A percentile compares a stretch with the other conserved stretches of the same genome.
Conservation (phyloP, 768 basidiomycete species). For the Kwoniella dejecticola region DNA sequence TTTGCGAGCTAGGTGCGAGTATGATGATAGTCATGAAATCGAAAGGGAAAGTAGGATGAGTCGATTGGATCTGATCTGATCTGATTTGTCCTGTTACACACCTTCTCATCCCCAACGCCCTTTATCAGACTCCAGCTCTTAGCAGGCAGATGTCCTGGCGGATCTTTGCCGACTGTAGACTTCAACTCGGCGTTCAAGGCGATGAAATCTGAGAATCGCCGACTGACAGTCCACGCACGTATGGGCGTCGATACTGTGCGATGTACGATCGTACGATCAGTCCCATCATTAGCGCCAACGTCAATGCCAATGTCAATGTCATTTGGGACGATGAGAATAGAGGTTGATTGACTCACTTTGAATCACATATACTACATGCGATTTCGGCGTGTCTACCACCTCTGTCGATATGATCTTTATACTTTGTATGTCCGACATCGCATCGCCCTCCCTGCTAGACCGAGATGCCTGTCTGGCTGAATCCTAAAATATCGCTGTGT, state of each 20-base stretch:
- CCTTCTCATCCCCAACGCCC: conserved; percentile 61
- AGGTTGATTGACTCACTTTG: conserved; percentile 36
- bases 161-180: conserved; percentile 74
- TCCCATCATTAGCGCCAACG: no score
- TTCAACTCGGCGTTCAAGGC: conserved; percentile 79
- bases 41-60: no score
- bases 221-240: conserved; percentile 89
- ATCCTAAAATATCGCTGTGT: no score
- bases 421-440: conserved; percentile 52
- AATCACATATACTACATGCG: conserved; percentile 52
- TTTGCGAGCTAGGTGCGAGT: no score
- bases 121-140: conserved; percentile 76
- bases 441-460: not conserved
- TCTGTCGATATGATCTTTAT: conserved; percentile 52
- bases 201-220: conserved; percentile 92
- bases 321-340: not conserved
- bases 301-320: not conserved
- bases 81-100: no score
- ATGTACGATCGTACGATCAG: not conserved
- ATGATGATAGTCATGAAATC: no score
- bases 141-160: conserved; percentile 77
- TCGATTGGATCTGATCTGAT: no score
- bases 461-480: no score
- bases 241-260: conserved; percentile 75
- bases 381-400: conserved; percentile 44